Evolutionary conservation across 768 basidiomycete genomes (phyloP).

Genomic region (Gyrodon lividus): DNA sequence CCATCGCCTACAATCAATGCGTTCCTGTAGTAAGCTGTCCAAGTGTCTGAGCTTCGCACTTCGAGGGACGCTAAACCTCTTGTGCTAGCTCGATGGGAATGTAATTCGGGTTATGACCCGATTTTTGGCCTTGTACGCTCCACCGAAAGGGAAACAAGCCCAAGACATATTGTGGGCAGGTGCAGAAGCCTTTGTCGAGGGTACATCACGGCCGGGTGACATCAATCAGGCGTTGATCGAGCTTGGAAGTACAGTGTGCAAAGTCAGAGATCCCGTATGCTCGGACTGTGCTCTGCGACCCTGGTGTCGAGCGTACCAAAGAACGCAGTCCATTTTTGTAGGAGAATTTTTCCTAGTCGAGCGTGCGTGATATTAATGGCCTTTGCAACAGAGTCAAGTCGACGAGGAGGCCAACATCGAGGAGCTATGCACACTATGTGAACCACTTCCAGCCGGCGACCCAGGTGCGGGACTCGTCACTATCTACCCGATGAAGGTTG

Average conservation of each 20-base stretch:
- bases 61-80: neutral
- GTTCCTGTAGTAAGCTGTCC: slow-evolving; percentile 72
- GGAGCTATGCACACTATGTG: slow-evolving; percentile 70
- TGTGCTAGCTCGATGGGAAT: slow-evolving; percentile 79
- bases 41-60: neutral
- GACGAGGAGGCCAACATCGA: slow-evolving; percentile 60
- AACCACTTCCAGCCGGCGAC: slow-evolving; percentile 43
- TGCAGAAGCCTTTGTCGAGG: slow-evolving; percentile 67
- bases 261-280: slow-evolving; percentile 78
- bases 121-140: slow-evolving; percentile 77
- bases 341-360: neutral
- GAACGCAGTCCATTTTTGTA: slow-evolving; percentile 13
- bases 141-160: slow-evolving; percentile 75
- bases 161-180: slow-evolving; percentile 82
- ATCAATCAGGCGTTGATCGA: slow-evolving; percentile 94
- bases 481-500: slow-evolving; percentile 83
- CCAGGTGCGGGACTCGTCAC: slow-evolving; percentile 44
- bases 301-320: slow-evolving; percentile 66
- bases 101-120: slow-evolving; percentile 84
- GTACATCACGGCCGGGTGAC: slow-evolving; percentile 63
- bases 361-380: neutral
- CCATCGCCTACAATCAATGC: slow-evolving; percentile 84
- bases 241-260: slow-evolving; percentile 91
- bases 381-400: neutral
- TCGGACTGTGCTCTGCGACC: slow-evolving; percentile 63